Evolutionary conservation across 176 grass and related monocot species (phyloP).

Genomic region (Ensete glaucum): DNA sequence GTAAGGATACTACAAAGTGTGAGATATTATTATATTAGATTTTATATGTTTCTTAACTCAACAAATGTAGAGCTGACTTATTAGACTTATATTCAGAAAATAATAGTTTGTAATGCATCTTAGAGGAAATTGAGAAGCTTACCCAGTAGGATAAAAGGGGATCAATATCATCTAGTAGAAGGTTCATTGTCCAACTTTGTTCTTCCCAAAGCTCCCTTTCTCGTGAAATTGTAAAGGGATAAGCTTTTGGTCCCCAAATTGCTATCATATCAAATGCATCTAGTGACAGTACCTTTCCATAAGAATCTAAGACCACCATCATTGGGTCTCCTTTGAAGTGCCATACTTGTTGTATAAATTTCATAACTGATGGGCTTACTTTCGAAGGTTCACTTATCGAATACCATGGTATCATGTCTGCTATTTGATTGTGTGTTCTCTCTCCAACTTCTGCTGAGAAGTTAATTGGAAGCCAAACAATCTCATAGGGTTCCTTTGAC

Average conservation of each 20-base stretch:
- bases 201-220: constrained; percentile 23
- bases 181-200: constrained; percentile 16
- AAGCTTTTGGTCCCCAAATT: constrained; percentile 20
- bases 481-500: constrained; percentile 3
- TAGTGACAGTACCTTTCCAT: constrained; percentile 11
- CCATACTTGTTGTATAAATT: constrained; percentile 18
- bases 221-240: constrained; percentile 16
- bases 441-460: neutral
- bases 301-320: constrained; percentile 10
- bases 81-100: too few relatives aligned
- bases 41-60: too few relatives aligned
- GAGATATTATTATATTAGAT: too few relatives aligned
- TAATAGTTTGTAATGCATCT: neutral
- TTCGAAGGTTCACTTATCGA: constrained; percentile 16
- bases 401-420: constrained; percentile 14
- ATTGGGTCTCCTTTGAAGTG: constrained; percentile 18
- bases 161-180: constrained; percentile 18
- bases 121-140: neutral
- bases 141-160: constrained; percentile 23
- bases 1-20: too few relatives aligned
- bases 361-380: constrained; percentile 8
- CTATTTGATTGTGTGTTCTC: neutral
- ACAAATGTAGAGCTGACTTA: too few relatives aligned
- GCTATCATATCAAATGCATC: constrained; percentile 13
- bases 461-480: constrained; percentile 11